These are phyloP conservation scores for Colletotrichum paranaense DNA, from an alignment of 2,329 filamentous ascomycete genomes.

Conservation along the genomic window DNA sequence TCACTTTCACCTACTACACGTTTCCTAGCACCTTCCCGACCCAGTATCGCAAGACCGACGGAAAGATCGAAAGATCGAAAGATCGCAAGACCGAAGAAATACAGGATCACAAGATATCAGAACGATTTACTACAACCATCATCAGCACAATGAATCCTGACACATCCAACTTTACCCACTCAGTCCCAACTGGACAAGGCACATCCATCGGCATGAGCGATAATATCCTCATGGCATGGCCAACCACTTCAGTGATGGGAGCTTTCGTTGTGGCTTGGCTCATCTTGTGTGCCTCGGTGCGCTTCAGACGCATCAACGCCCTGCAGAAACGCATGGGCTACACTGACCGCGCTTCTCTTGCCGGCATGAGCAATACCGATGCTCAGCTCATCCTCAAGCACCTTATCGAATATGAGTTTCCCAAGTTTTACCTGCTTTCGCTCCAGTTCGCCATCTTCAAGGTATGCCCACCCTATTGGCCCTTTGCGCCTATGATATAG, in stretches of 20 bases:
- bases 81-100: too few species aligned
- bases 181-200: not conserved
- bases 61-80: not conserved
- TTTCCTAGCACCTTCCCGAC: too few species aligned
- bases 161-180: constrained; percentile 4
- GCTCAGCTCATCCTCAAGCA: constrained; percentile 56
- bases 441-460: constrained; percentile 55
- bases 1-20: not conserved
- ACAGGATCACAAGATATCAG: not conserved
- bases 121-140: not conserved
- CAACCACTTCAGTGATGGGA: constrained; percentile 1
- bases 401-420: constrained; percentile 49
- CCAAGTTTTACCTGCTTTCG: constrained; percentile 49
- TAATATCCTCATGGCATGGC: not conserved
- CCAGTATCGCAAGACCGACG: not conserved
- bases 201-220: not conserved
- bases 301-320: constrained; percentile 48
- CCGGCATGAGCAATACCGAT: constrained; percentile 55
- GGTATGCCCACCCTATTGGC: constrained; percentile 37
- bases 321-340: constrained; percentile 46
- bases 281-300: constrained; percentile 47
- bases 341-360: constrained; percentile 48
- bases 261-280: constrained; percentile 44
- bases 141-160: constrained; percentile 5
- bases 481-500: too few species aligned